phyloP scores from a whole-genome alignment of 2,329 filamentous ascomycete genomes.

The Stachybotrys elegans region DNA sequence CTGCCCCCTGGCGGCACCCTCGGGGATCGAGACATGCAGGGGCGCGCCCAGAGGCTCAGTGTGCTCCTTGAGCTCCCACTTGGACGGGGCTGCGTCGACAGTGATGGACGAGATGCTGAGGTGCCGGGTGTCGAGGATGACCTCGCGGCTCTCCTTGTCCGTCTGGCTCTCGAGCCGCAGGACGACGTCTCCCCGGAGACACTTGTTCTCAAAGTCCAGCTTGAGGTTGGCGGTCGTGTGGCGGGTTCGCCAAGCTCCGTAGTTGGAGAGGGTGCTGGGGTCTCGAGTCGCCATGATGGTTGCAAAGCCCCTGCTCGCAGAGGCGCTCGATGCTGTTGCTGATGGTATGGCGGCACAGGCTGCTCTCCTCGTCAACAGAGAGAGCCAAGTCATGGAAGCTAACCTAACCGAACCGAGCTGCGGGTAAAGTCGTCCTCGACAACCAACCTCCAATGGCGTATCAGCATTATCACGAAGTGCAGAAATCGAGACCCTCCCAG shows the following conservation, averaged over 20 bases:
- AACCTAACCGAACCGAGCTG: no score
- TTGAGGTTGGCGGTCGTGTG: conserved; percentile 79
- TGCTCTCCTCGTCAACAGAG: conserved; percentile 19
- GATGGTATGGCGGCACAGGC: conserved; percentile 17
- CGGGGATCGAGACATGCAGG: conserved; percentile 58
- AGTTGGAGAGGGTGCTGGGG: conserved; percentile 89
- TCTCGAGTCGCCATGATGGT: conserved; percentile 51
- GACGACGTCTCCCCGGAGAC: conserved; percentile 70
- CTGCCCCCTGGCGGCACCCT: conserved; percentile 47
- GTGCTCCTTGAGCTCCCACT: conserved; percentile 68
- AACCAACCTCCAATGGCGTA: no score
- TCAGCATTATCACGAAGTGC: no score
- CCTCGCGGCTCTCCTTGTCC: conserved; percentile 65
- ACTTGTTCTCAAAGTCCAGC: conserved; percentile 77
- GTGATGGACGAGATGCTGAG: conserved; percentile 69
- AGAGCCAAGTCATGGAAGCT: conserved; percentile 23
- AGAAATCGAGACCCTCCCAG: no score
- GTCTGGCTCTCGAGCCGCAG: conserved; percentile 75
- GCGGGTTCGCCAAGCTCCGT: conserved; percentile 77
- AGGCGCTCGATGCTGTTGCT: no score
- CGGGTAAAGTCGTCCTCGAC: no score
- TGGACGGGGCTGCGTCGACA: conserved; percentile 55
- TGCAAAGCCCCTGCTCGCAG: conserved; percentile 22
- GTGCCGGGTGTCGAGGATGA: conserved; percentile 84
- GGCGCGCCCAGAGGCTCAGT: conserved; percentile 71